A percentile compares a stretch with the other conserved stretches of the same genome.
Conservation (phyloP, 768 basidiomycete species). For the Pseudohyphozyma bogoriensis region DNA sequence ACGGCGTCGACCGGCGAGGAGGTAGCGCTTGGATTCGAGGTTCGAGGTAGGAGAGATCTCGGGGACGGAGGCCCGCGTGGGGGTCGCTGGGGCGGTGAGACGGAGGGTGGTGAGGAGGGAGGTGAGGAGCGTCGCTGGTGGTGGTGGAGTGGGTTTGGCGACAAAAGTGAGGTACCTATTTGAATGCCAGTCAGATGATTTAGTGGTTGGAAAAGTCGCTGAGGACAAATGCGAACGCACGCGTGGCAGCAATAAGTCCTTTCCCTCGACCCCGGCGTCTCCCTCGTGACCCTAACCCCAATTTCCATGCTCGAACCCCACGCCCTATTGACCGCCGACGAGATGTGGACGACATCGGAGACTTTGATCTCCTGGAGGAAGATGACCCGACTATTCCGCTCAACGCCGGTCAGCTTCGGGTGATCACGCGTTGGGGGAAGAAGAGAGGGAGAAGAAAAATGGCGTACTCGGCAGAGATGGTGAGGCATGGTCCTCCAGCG, state of each 20-base stretch:
- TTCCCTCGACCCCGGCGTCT: neutral
- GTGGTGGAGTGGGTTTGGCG: slow-evolving; percentile 9
- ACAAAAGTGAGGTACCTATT: slow-evolving; percentile 26
- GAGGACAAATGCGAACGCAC: neutral
- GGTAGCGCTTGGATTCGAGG: slow-evolving; percentile 27
- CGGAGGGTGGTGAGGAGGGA: neutral
- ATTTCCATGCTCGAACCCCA: slow-evolving; percentile 30
- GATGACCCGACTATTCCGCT: slow-evolving; percentile 9
- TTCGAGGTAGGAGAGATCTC: slow-evolving; percentile 13
- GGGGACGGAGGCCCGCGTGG: slow-evolving; percentile 10
- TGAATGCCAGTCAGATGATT: neutral
- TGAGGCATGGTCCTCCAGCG: slow-evolving; percentile 18
- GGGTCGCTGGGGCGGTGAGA: neutral
- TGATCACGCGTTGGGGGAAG: too few species aligned
- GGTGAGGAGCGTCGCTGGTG: neutral
- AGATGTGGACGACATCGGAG: slow-evolving; percentile 18
- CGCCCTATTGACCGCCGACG: slow-evolving; percentile 18
- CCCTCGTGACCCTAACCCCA: slow-evolving; percentile 21
- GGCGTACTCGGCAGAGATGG: slow-evolving; percentile 20
- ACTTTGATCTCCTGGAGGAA: slow-evolving; percentile 23
- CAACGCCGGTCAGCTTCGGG: neutral
- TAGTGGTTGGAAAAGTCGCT: too few species aligned
- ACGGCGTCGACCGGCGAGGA: slow-evolving; percentile 24
- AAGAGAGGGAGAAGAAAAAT: neutral
- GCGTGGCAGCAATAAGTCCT: slow-evolving; percentile 24